phyloP scores from a whole-genome alignment of 495 filamentous ascomycete genomes.

The Delitschia confertaspora region DNA sequence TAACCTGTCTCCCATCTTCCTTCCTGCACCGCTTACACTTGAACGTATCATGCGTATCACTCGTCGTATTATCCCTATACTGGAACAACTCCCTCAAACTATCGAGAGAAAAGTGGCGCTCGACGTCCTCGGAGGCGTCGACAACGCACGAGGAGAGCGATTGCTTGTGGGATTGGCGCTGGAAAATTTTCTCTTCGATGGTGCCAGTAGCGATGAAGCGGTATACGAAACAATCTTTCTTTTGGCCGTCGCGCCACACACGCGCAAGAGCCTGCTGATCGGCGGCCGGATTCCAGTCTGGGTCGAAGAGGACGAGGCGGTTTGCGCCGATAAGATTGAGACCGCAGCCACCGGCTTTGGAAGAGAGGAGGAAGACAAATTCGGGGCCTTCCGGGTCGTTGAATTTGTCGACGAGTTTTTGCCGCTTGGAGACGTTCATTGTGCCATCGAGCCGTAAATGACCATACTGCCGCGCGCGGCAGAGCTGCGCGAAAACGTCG shows the following conservation, averaged over 20 bases:
- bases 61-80: slow-evolving; percentile 71
- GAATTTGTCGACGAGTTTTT: slow-evolving; percentile 97
- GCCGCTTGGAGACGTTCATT: slow-evolving; percentile 94
- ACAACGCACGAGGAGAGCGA: slow-evolving; percentile 96
- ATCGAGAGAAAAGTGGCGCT: slow-evolving; percentile 89
- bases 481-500: slow-evolving; percentile 89
- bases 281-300: slow-evolving; percentile 98
- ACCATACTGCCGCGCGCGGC: slow-evolving; percentile 75
- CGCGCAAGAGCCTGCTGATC: slow-evolving; percentile 96
- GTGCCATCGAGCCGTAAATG: slow-evolving; percentile 85
- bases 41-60: slow-evolving; percentile 97
- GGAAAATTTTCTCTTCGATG: slow-evolving; percentile 99
- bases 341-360: slow-evolving; percentile 93
- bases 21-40: slow-evolving; percentile 93
- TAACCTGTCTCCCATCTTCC: slow-evolving; percentile 65
- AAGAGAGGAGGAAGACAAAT: slow-evolving; percentile 91
- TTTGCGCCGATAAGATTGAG: slow-evolving; percentile 97
- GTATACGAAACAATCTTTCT: slow-evolving; percentile 99
- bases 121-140: slow-evolving; percentile 91
- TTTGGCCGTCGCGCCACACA: slow-evolving; percentile 98
- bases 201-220: slow-evolving; percentile 96
- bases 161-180: slow-evolving; percentile 96
- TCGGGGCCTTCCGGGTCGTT: slow-evolving; percentile 87
- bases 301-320: slow-evolving; percentile 92
- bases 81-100: slow-evolving; percentile 86